Conservation (phyloP, 164 flowering plant genomes). For the Chloranthus sessilifolius region DNA sequence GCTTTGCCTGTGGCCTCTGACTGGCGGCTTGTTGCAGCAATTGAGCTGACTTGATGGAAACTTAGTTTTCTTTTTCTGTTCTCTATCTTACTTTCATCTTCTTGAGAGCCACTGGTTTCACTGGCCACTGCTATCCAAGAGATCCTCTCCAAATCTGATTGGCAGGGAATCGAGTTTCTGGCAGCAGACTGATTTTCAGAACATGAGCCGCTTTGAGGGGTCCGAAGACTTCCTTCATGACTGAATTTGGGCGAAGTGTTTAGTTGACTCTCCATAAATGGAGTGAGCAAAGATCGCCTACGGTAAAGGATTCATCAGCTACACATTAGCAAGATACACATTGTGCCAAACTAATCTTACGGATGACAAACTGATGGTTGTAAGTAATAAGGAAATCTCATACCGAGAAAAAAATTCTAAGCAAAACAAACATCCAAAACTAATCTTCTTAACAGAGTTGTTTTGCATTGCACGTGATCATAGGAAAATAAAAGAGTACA, state of each 20-base stretch:
- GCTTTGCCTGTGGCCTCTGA: conserved; percentile 15
- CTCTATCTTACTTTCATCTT: conserved; percentile 22
- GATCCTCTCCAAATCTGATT: conserved; percentile 9
- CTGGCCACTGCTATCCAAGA: conserved; percentile 17
- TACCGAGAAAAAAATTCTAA: too few relatives aligned
- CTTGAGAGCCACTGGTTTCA: conserved; percentile 14
- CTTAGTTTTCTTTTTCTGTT: conserved; percentile 57
- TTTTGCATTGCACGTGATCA: too few relatives aligned
- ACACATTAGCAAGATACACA: conserved; percentile 1
- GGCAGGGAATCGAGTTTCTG: conserved; percentile 19
- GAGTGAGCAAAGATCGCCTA: conserved; percentile 93
- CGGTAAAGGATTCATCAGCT: conserved; percentile 6
- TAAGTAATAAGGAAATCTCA: too few relatives aligned
- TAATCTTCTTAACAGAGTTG: too few relatives aligned
- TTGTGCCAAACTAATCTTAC: too few relatives aligned
- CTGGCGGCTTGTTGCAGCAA: conserved; percentile 32
- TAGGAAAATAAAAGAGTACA: not conserved
- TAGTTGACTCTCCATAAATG: conserved; percentile 38
- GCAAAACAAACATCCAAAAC: too few relatives aligned
- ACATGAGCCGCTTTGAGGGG: conserved; percentile 24
- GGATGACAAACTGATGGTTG: too few relatives aligned
- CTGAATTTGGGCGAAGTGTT: conserved; percentile 19
- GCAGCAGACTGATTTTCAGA: conserved; percentile 21
- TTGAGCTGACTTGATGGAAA: conserved; percentile 21
- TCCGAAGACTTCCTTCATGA: conserved; percentile 30